Evolutionary conservation across 768 basidiomycete species (phyloP).

Genomic region (Auriscalpium vulgare): DNA sequence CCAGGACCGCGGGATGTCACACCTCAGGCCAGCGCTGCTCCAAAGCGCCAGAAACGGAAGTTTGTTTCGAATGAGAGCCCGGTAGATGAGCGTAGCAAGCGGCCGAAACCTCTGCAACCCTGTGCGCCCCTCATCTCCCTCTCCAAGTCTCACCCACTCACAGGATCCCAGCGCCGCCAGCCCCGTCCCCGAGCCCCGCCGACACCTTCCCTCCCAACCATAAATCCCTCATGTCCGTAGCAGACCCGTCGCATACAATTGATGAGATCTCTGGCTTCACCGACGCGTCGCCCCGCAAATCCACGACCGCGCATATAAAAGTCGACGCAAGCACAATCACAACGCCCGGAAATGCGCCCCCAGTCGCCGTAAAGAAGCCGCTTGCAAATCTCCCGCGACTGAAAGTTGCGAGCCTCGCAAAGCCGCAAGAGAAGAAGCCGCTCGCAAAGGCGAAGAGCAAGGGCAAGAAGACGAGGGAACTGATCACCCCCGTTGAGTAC

Average conservation of each 20-base stretch:
- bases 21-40: no score
- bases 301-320: background rate
- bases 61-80: no score
- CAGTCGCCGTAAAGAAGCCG: background rate
- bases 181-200: no score
- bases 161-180: no score
- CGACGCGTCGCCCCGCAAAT: background rate
- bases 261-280: slow-evolving; percentile 6
- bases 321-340: slow-evolving; percentile 9
- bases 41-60: no score
- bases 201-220: no score
- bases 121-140: no score
- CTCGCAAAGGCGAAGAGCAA: background rate
- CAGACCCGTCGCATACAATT: background rate
- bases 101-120: no score
- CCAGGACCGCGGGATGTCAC: no score
- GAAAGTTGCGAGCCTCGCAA: background rate
- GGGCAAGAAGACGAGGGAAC: slow-evolving; percentile 5
- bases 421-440: background rate
- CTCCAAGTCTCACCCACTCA: no score
- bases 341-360: background rate
- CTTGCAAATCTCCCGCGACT: background rate
- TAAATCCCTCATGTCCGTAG: background rate
- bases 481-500: slow-evolving; percentile 11
- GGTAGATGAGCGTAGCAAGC: no score